Conservation (phyloP, 225 moss, liverwort and hornwort species). For the Pseudoscleropodium purum region DNA sequence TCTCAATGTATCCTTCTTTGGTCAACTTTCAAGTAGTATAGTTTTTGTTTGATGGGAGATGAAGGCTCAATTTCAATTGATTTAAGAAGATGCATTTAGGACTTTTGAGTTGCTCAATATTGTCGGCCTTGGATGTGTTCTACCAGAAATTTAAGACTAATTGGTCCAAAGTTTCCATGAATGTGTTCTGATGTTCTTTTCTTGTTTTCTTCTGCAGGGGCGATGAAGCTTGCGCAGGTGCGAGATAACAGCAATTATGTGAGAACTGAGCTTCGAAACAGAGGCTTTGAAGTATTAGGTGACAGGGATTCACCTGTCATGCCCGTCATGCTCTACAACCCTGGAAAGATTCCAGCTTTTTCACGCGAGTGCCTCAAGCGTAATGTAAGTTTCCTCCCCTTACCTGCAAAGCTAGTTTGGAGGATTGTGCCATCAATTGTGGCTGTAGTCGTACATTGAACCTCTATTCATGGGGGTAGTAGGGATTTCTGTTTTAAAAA, state of each 20-base stretch:
- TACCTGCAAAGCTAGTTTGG: neutral
- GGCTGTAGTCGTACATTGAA: neutral
- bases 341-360: slow-evolving; percentile 96
- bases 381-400: slow-evolving; percentile 45
- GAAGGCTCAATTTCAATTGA: neutral
- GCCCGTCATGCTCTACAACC: slow-evolving; percentile 97
- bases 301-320: slow-evolving; percentile 93
- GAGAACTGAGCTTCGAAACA: slow-evolving; percentile 69
- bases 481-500: neutral
- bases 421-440: neutral
- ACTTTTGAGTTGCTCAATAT: neutral
- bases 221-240: slow-evolving; percentile 68
- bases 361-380: slow-evolving; percentile 92
- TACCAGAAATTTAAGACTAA: neutral
- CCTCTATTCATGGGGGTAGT: neutral
- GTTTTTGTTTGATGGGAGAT: neutral
- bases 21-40: neutral
- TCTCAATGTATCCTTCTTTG: neutral
- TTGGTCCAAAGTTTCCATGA: neutral
- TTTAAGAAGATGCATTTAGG: neutral
- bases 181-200: neutral
- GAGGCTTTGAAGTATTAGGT: slow-evolving; percentile 90
- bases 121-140: neutral
- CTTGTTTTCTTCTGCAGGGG: slow-evolving; percentile 36
- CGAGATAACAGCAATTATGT: slow-evolving; percentile 92